Base-by-base conservation (phyloP, 2,329 filamentous ascomycete species). In the Sporothrix brasiliensis region DNA sequence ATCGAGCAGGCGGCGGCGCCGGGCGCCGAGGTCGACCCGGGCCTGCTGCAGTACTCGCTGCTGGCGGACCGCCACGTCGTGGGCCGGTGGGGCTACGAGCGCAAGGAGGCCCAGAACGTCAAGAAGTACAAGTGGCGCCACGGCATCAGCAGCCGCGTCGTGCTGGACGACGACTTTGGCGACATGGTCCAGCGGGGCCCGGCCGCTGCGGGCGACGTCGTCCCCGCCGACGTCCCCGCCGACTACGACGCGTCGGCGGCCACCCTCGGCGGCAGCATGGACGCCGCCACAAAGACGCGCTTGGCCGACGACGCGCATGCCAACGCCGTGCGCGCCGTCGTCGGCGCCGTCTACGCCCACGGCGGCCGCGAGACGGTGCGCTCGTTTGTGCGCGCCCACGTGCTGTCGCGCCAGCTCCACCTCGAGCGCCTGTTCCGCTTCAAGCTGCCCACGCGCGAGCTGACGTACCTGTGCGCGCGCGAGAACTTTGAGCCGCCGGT, bases 401-500 rank as follows among this genome's bases (percentile, higher is more conserved):
- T 99, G 74, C 87, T 97, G 72, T 90, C 90, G 67, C 88, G 93
- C 71, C 88, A 91, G 75, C 86, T 97, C 72, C 88, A 94, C 74
- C 83, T 98, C 70, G 86, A 89, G 69, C 83, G 83, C 52, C 84
- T 99, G 72, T 99, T 99, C 83, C 84, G 89, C 73, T 98, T 99
- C 85, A 86, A 87, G 73, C 86, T 91, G 71, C 94, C 95, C 0
- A 92, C 92, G 39, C 88, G 91, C 74, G 95, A 99, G 80, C 85
- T 99, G 52, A 87, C 88, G 72, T 86, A 90, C 75, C 84, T 99
- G 56, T 99, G 95, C 81, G 89, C 89, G 6, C 86, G 95, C 72
- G 95, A 99, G 83, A 90, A 91, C 73, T 98, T 98, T 80, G 92
- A 96, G 75, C 80, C 88, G 10, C 95, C 95, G 0, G 87, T 97